phyloP scores from a whole-genome alignment of 768 basidiomycete species.

The Sistotremastrum suecicum region DNA sequence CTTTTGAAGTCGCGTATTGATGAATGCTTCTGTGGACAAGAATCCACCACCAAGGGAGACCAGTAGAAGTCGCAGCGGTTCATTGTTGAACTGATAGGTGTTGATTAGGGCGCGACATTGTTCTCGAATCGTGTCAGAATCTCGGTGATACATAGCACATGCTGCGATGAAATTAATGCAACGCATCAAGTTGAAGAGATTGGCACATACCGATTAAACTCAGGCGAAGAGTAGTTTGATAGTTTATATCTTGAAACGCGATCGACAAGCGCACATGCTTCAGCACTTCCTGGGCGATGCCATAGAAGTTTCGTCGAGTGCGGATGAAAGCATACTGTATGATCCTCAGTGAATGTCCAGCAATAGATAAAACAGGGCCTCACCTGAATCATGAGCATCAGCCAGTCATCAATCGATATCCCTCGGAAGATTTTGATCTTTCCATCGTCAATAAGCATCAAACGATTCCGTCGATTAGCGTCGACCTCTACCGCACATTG shows the following conservation, averaged over 20 bases:
- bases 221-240: slow-evolving; percentile 60
- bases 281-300: slow-evolving; percentile 59
- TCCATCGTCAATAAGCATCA: slow-evolving; percentile 14
- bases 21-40: slow-evolving; percentile 59
- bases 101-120: slow-evolving; percentile 66
- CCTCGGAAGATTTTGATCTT: slow-evolving; percentile 65
- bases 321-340: slow-evolving; percentile 62
- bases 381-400: slow-evolving; percentile 76
- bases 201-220: slow-evolving; percentile 54
- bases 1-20: slow-evolving; percentile 68
- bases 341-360: not conserved
- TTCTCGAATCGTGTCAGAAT: slow-evolving; percentile 48
- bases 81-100: slow-evolving; percentile 73
- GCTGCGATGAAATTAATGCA: slow-evolving; percentile 30
- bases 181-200: not conserved
- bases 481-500: too few species aligned
- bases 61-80: slow-evolving; percentile 64
- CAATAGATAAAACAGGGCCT: slow-evolving; percentile 3
- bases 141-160: slow-evolving; percentile 48
- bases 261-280: slow-evolving; percentile 64
- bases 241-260: slow-evolving; percentile 45
- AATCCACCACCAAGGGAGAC: slow-evolving; percentile 62
- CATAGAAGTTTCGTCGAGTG: slow-evolving; percentile 46
- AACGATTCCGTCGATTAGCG: too few species aligned
- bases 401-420: slow-evolving; percentile 73